Evolutionary conservation across 2,329 filamentous ascomycete genomes (phyloP), one percentile per base, ranked within the genome.

Genomic region (Sclerotiophoma versabilis): DNA sequence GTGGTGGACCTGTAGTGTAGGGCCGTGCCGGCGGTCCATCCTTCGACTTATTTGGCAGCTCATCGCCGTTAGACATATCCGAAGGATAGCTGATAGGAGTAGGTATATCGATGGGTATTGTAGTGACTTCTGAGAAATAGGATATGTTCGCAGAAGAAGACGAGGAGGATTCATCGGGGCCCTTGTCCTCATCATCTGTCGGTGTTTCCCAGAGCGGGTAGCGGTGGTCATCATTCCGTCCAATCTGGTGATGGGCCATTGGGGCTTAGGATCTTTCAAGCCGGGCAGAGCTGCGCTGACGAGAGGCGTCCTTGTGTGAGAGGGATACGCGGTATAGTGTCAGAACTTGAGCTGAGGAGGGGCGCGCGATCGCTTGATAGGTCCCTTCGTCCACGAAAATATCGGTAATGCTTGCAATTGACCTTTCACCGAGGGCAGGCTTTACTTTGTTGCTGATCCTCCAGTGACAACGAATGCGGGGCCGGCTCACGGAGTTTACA

Each of bases 381-480:
- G 55, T 22, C 32, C 54, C 33, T 43, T 42, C 52, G 49, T 50
- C 38, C n/a, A 36, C 37, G 34, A 37, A 38, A 32, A 25, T 36
- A 14, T 47, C 49, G 53, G 48, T 29, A 50, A 29, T 38, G 33
- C 25, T 27, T 27, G 48, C 22, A 33, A 19, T 45, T 36, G 45
- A 54, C 39, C 36, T 52, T 47, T 54, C 39, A 49, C 51, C 45
- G 39, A 49, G 34, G 12, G 34, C 15, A 59, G 39, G 57, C 52
- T 57, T 54, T 45, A 45, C 32, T 56, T 49, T 53, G 49, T 49
- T 57, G 63, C 49, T 63, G 62, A 63, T 66, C 46, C 30, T 60
- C 52, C 47, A 59, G 55, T 65, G 53, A 52, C 27, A 59, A 60
- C 62, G 62, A 58, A 58, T 64, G 69, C 64, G 69, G 69, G 69